These are phyloP conservation scores for Zygnema cylindricum DNA, from an alignment of 139 green algal species.

Conservation along the genomic window DNA sequence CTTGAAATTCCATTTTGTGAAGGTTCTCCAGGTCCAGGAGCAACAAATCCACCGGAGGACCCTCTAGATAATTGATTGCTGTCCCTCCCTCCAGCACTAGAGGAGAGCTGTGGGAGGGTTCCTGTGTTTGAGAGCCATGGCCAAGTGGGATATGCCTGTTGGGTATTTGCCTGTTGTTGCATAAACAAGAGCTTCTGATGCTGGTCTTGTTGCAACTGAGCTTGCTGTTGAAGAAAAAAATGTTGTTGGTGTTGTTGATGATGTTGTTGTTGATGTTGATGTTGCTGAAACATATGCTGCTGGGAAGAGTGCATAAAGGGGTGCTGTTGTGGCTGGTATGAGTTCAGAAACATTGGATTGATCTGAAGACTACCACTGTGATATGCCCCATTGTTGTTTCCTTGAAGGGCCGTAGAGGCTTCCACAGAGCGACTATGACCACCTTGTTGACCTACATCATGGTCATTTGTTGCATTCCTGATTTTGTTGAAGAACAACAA, in stretches of 20 bases:
- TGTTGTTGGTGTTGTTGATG: constrained; percentile 28
- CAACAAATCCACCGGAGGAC: no score
- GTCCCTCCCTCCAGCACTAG: background rate
- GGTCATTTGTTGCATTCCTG: background rate
- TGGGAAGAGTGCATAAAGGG: background rate
- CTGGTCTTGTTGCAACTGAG: background rate
- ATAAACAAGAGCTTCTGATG: background rate
- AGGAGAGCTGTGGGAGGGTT: background rate
- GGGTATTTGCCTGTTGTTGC: background rate
- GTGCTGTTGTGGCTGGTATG: constrained; percentile 29
- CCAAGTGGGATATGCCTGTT: background rate
- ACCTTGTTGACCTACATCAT: background rate
- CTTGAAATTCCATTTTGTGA: background rate
- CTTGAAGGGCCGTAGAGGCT: background rate
- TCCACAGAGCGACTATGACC: background rate
- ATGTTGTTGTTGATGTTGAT: constrained; percentile 5
- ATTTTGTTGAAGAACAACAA: background rate
- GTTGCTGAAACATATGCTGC: constrained; percentile 36
- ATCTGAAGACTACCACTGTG: background rate
- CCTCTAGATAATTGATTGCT: no score
- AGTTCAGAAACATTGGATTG: background rate
- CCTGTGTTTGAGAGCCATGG: background rate
- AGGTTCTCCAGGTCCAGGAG: no score
- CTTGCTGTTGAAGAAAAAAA: constrained; percentile 28
- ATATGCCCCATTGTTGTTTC: background rate